Percentiles rank a stretch among this genome's conserved stretches.
phyloP scores from a whole-genome alignment of 1,284 basidiomycete genomes.

The Inonotus obliquus region DNA sequence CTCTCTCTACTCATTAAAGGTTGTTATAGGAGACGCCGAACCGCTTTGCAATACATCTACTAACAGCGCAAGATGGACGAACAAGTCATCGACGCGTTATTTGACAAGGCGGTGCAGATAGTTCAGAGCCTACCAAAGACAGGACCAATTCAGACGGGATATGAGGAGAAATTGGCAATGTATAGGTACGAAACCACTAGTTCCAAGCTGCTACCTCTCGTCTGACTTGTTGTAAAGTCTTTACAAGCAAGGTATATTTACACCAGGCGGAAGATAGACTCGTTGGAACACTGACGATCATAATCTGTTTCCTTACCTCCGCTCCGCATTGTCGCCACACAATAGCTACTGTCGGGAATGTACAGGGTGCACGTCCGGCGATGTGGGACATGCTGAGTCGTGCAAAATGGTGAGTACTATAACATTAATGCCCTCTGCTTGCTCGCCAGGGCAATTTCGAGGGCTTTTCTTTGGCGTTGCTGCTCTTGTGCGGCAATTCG shows the following conservation, averaged over 20 bases:
- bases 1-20: background rate
- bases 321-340: slow-evolving; percentile 15
- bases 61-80: slow-evolving; percentile 41
- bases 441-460: background rate
- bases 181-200: slow-evolving; percentile 62
- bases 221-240: slow-evolving; percentile 43
- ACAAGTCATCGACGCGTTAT: slow-evolving; percentile 72
- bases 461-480: background rate
- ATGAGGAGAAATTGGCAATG: slow-evolving; percentile 94
- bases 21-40: background rate
- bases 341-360: slow-evolving; percentile 85
- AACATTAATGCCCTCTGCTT: background rate
- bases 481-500: background rate
- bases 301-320: background rate
- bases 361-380: slow-evolving; percentile 74
- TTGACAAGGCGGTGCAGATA: slow-evolving; percentile 92
- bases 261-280: background rate
- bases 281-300: background rate
- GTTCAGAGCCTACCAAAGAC: slow-evolving; percentile 90
- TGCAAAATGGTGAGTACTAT: slow-evolving; percentile 77
- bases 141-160: slow-evolving; percentile 93
- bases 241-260: slow-evolving; percentile 80
- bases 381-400: slow-evolving; percentile 91
- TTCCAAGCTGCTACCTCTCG: slow-evolving; percentile 9
- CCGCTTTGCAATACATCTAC: background rate